Percentiles rank a stretch among this genome's conserved stretches.
Evolutionary conservation across 257 asterid species (phyloP).

Genomic region (Solanum lycopersicoides): DNA sequence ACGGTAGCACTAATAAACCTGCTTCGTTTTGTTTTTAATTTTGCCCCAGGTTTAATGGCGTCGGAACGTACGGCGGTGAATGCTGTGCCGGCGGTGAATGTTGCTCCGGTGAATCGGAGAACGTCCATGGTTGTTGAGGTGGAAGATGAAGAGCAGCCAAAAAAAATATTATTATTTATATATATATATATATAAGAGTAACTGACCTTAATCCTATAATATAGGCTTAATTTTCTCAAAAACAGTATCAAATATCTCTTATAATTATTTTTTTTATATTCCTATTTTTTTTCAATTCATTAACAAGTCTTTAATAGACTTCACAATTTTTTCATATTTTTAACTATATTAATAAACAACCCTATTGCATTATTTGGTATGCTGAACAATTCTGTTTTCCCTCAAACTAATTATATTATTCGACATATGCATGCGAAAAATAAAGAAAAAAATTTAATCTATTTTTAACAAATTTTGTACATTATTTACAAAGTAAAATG

Average conservation of each 20-base stretch:
- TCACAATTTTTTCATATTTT: too few relatives aligned
- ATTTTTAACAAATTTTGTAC: too few relatives aligned
- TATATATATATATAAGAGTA: not conserved
- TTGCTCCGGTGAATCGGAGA: not conserved
- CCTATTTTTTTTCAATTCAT: not conserved
- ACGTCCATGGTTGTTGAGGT: not conserved
- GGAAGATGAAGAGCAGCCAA: not conserved
- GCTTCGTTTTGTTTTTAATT: not conserved
- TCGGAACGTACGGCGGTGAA: not conserved
- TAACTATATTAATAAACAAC: too few relatives aligned
- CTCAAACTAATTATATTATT: too few relatives aligned
- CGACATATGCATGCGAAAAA: not conserved
- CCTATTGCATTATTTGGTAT: too few relatives aligned
- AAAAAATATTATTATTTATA: too few relatives aligned
- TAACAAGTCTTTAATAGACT: too few relatives aligned
- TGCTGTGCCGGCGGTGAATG: not conserved
- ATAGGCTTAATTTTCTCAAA: not conserved
- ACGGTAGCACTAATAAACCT: not conserved
- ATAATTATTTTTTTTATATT: too few relatives aligned
- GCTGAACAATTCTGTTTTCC: too few relatives aligned
- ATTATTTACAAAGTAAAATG: too few relatives aligned
- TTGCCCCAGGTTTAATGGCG: not conserved
- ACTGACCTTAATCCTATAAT: too few relatives aligned
- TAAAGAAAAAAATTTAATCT: too few relatives aligned
- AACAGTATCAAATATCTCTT: not conserved